Evolutionary conservation across 768 basidiomycete genomes (phyloP).

Genomic region (Kwoniella botswanensis): DNA sequence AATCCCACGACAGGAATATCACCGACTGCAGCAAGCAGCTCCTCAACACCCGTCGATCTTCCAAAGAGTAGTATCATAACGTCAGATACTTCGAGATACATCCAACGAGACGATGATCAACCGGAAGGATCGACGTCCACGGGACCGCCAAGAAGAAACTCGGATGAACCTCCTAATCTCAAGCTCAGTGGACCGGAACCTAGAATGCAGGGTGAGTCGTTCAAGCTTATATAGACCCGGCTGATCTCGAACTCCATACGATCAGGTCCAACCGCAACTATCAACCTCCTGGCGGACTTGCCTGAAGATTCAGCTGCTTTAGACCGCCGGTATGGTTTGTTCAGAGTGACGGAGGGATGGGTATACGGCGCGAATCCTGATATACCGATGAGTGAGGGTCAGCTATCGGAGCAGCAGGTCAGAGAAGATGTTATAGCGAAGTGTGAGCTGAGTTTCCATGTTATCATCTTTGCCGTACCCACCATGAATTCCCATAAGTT

Average conservation of each 20-base stretch:
- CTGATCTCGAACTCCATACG: not conserved
- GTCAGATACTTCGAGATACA: no score
- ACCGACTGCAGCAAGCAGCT: not conserved
- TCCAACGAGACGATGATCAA: not conserved
- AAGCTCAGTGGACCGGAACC: slow-evolving; percentile 23
- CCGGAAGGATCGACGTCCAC: not conserved
- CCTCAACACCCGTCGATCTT: not conserved
- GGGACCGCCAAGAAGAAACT: not conserved
- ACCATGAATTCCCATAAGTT: no score
- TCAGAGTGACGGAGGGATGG: slow-evolving; percentile 23
- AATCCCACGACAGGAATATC: not conserved
- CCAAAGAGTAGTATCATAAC: slow-evolving; percentile 4
- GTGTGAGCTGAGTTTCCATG: slow-evolving; percentile 2
- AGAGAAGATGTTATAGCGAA: slow-evolving; percentile 23
- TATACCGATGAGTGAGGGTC: slow-evolving; percentile 15
- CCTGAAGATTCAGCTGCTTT: slow-evolving; percentile 17
- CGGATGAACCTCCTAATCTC: slow-evolving; percentile 20
- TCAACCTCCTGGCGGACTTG: slow-evolving; percentile 14
- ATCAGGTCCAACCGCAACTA: slow-evolving; percentile 21
- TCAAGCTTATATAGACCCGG: not conserved
- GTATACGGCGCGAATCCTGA: slow-evolving; percentile 21
- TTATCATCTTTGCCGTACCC: not conserved
- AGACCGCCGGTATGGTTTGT: slow-evolving; percentile 19
- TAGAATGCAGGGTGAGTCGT: slow-evolving; percentile 16
- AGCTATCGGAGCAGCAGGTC: slow-evolving; percentile 16